Evolutionary conservation across 306 rosid species (phyloP), one percentile per base, ranked within the genome.

Genomic region (Begonia loranthoides): DNA sequence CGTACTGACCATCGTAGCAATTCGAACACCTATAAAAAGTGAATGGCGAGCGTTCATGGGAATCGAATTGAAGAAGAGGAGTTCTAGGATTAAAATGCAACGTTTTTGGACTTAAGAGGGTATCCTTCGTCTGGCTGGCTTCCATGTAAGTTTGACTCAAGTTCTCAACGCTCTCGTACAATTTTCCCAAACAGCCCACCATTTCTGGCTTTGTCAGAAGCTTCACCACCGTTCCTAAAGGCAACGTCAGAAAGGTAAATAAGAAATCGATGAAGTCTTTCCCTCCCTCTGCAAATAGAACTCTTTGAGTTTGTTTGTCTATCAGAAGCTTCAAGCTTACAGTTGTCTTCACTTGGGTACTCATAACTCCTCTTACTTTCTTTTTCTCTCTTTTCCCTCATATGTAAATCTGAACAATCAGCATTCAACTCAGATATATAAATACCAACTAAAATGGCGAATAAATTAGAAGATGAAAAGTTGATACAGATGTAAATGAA

Each of bases 251-350:
- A 2, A 77, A n/a, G 13, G 40, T 55, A 10, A 80, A 60, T 2
- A 83, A 73, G 24, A 83, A 76, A 48, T 74, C 82, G 5, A 66
- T 10, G 0, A 79, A 74, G 2, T 49, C 47, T 16, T 83, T 83
- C 0, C 74, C 67, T 0, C 82, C 76, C 67, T 83, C 84, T 0
- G 75, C 93, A 7, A 57, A 79, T 0, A 76, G 41, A 9, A 79
- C 66, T 59, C 36, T 73, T 0, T 74, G 9, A 0, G 47, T 9
- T 9, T 61, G 73, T 2, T 54, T 13, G 49, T 82, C 79, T 0
- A 79, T 47, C 0, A 79, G 59, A 40, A 79, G 75, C 17, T 75
- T 81, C 12, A 75, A 0, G 10, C 49, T 58, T 41, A 69, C 6
- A n/a, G n/a, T n/a, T n/a, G n/a, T n/a, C n/a, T n/a, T n/a, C n/a